Conservation (phyloP, 352 stramenopile genomes). For the Labyrinthula sp. region DNA sequence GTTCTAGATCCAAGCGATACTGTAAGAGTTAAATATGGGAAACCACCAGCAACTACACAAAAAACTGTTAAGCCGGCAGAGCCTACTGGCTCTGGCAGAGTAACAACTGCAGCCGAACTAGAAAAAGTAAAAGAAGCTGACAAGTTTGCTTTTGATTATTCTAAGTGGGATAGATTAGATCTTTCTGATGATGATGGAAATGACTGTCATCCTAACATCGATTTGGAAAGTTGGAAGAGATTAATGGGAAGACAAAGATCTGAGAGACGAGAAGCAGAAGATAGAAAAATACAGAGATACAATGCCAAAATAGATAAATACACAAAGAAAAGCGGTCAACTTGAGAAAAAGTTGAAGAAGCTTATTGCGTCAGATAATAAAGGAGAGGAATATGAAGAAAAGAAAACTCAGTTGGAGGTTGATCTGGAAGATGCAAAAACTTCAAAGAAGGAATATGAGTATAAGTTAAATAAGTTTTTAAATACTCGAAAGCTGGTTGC, state of each 20-base stretch:
- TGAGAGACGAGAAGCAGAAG: slow-evolving; percentile 28
- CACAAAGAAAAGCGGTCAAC: slow-evolving; percentile 8
- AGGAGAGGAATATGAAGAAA: slow-evolving; percentile 5
- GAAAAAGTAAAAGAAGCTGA: neutral
- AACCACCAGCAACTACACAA: neutral
- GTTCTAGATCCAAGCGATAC: slow-evolving; percentile 19
- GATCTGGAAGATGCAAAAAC: slow-evolving; percentile 21
- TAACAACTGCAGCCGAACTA: slow-evolving; percentile 1
- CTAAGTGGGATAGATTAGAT: slow-evolving; percentile 65
- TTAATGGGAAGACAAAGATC: slow-evolving; percentile 36
- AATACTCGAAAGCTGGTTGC: slow-evolving; percentile 17
- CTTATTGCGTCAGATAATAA: too few species aligned
- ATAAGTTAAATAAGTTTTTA: slow-evolving; percentile 22
- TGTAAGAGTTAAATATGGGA: slow-evolving; percentile 18
- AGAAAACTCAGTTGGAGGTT: slow-evolving; percentile 13
- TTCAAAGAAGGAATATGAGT: slow-evolving; percentile 22
- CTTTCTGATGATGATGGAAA: slow-evolving; percentile 59
- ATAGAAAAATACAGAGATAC: slow-evolving; percentile 24
- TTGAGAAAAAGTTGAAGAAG: slow-evolving; percentile 21
- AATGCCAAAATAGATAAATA: slow-evolving; percentile 30
- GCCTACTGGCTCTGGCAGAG: neutral
- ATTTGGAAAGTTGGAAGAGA: slow-evolving; percentile 40
- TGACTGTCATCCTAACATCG: slow-evolving; percentile 66
- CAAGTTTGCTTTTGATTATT: slow-evolving; percentile 52
- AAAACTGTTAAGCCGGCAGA: neutral